Conservation (phyloP, 257 asterid genomes). For the Nicotiana knightiana region DNA sequence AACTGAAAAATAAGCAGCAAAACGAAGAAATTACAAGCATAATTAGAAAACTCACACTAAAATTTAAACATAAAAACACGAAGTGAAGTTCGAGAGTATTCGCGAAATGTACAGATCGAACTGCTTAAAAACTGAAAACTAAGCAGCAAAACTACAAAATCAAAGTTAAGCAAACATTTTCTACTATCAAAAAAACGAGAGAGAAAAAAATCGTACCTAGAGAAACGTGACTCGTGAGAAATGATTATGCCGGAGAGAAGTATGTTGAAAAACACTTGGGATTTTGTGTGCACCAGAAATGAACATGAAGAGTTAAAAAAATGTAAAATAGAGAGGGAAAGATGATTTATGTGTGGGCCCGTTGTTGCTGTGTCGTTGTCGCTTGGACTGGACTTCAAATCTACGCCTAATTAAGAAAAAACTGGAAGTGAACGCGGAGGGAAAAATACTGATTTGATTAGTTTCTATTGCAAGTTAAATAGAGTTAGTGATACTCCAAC, state of each 20-base stretch:
- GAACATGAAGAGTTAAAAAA: background rate
- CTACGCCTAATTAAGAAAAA: background rate
- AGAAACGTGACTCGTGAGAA: background rate
- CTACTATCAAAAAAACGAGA: background rate
- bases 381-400: background rate
- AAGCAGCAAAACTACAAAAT: background rate
- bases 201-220: background rate
- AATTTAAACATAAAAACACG: background rate
- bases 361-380: background rate
- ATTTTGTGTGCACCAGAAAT: background rate
- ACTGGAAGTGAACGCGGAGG: background rate
- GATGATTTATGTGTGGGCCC: background rate
- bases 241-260: background rate
- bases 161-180: background rate
- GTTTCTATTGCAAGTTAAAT: background rate
- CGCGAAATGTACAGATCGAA: conserved; percentile 24
- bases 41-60: background rate
- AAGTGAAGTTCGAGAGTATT: background rate
- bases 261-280: background rate
- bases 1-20: background rate
- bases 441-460: background rate
- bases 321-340: background rate
- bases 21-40: background rate
- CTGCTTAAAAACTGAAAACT: conserved; percentile 8
- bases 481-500: background rate